Evolutionary conservation across 2,329 filamentous ascomycete species (phyloP).

Genomic region (Fusarium guadeloupense): DNA sequence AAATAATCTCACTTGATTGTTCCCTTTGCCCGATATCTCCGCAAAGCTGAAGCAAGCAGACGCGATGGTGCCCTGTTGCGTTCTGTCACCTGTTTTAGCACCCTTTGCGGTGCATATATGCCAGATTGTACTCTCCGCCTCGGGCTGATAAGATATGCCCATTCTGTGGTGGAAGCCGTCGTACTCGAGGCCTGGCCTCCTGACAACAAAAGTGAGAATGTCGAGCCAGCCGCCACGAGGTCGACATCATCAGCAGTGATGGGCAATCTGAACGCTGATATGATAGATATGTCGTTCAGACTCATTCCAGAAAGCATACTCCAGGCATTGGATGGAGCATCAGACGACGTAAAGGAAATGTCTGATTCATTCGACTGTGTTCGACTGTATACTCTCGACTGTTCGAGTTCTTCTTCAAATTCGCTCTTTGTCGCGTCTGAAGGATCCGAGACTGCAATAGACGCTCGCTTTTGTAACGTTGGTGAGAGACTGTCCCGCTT

Average conservation of each 20-base stretch:
- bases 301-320: conserved; percentile 10
- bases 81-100: neutral
- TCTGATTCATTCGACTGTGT: conserved; percentile 1
- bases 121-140: neutral
- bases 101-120: neutral
- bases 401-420: neutral
- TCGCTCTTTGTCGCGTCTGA: neutral
- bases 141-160: neutral
- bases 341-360: conserved; percentile 1
- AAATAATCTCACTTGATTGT: neutral
- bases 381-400: neutral
- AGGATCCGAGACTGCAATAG: neutral
- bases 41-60: neutral
- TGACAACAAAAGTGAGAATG: neutral
- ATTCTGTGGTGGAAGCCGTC: fast-evolving
- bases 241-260: conserved; percentile 4
- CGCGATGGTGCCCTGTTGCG: neutral
- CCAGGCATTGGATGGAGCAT: neutral
- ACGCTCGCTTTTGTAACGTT: neutral
- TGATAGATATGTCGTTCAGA: conserved; percentile 5
- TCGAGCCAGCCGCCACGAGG: conserved; percentile 5
- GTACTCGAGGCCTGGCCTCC: neutral
- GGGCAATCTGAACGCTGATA: conserved; percentile 1
- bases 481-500: neutral
- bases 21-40: neutral